phyloP scores from a whole-genome alignment of 139 green algal species.

The Micractinium sp. region DNA sequence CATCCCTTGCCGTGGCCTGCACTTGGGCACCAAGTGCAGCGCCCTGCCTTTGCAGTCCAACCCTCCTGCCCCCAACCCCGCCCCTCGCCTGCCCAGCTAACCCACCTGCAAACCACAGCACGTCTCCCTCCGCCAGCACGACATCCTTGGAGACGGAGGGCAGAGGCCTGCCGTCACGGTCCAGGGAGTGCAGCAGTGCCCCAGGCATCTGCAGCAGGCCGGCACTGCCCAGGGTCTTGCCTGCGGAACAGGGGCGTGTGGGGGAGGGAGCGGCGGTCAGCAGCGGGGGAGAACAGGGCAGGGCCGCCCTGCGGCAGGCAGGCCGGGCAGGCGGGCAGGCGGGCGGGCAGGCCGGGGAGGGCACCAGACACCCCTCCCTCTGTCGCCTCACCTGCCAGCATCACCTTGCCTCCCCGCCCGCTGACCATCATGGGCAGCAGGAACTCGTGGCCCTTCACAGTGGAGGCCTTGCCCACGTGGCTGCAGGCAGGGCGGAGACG shows the following conservation, averaged over 20 bases:
- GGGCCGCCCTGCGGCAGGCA: no score
- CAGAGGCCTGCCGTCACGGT: slow-evolving; percentile 41
- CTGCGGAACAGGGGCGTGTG: slow-evolving; percentile 19
- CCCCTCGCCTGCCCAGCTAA: neutral
- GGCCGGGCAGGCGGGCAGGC: no score
- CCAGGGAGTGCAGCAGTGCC: slow-evolving; percentile 67
- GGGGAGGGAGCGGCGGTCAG: neutral
- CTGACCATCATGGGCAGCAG: slow-evolving; percentile 47
- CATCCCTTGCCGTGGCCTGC: no score
- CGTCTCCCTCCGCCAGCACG: slow-evolving; percentile 62
- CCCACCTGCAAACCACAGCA: slow-evolving; percentile 81
- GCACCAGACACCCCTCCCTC: no score
- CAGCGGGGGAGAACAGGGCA: neutral
- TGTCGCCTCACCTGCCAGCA: neutral
- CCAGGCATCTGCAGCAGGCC: slow-evolving; percentile 40
- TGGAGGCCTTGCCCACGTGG: slow-evolving; percentile 17
- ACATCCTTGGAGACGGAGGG: slow-evolving; percentile 48
- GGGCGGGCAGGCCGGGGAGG: no score
- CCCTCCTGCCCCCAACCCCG: neutral
- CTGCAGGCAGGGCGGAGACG: neutral
- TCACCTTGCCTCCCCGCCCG: slow-evolving; percentile 9
- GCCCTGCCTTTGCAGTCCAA: no score
- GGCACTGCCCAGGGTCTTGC: slow-evolving; percentile 46
- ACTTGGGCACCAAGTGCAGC: no score
- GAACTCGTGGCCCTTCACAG: slow-evolving; percentile 45